These are phyloP conservation scores for Coniochaeta sp. DNA, from an alignment of 2,329 filamentous ascomycete genomes.

Conservation along the genomic window DNA sequence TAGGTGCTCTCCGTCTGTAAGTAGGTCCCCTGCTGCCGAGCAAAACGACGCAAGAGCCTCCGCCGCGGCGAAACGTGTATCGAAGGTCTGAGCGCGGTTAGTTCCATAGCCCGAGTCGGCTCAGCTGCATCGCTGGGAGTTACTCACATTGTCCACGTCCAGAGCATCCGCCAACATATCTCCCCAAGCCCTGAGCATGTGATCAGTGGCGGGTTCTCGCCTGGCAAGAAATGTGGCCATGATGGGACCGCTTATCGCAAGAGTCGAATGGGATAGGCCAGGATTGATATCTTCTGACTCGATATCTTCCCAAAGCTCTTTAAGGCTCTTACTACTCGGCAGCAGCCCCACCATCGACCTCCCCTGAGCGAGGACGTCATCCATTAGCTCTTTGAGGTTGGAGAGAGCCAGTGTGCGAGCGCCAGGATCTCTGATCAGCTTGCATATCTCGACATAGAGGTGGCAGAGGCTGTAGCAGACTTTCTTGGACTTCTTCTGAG, in stretches of 20 bases:
- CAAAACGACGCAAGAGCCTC: slow-evolving; percentile 48
- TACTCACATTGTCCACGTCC: slow-evolving; percentile 37
- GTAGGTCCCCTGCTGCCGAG: slow-evolving; percentile 18
- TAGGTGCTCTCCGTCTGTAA: slow-evolving; percentile 31
- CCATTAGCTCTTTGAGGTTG: slow-evolving; percentile 39
- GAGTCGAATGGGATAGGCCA: slow-evolving; percentile 38
- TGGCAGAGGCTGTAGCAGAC: slow-evolving; percentile 25
- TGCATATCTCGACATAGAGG: slow-evolving; percentile 35
- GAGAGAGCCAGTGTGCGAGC: slow-evolving; percentile 38
- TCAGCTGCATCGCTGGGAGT: background rate
- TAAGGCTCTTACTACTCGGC: slow-evolving; percentile 24
- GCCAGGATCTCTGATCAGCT: slow-evolving; percentile 30
- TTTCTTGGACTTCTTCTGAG: slow-evolving; percentile 10
- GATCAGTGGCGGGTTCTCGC: slow-evolving; percentile 3
- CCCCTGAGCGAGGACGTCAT: slow-evolving; percentile 23
- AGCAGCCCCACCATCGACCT: slow-evolving; percentile 16
- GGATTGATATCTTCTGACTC: slow-evolving; percentile 30
- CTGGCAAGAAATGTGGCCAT: slow-evolving; percentile 16
- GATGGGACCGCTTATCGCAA: slow-evolving; percentile 39
- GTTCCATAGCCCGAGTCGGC: slow-evolving; percentile 1
- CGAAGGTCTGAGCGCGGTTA: slow-evolving; percentile 44
- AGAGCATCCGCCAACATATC: slow-evolving; percentile 40
- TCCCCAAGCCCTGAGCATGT: slow-evolving; percentile 34
- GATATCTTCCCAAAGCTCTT: slow-evolving; percentile 29
- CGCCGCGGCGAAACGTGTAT: slow-evolving; percentile 55